Base-by-base conservation (phyloP, 2,329 filamentous ascomycete genomes). In the Penicillium polonicum region DNA sequence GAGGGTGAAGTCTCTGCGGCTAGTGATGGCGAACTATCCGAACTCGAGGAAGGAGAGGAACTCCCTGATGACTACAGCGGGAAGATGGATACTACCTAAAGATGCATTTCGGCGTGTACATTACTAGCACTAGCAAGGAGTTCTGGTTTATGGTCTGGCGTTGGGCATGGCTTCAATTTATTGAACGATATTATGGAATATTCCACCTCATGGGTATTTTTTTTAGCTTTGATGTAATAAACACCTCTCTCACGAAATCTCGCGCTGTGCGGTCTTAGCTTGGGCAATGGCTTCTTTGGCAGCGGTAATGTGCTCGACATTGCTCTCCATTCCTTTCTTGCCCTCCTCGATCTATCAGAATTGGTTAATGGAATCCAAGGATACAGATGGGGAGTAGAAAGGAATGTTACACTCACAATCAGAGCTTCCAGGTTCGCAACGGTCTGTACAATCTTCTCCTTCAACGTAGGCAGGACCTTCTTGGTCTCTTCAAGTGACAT, bases 401-500 rank as follows among this genome's bases (percentile, higher is more conserved):
- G 10, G 21, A 19, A 45, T 21, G 44, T 33, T 33, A 66, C 80
- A 84, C 84, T 78, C 66, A 92, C 90, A 66, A 97, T 80, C 73
- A 91, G 82, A 65, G 88, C 84, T 76, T 95, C 86, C 48, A 97
- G 80, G 70, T 87, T 90, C 57, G 83, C 80, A 41, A 92, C 79
- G 1, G 91, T 88, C 55, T 88, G 85, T 45, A 76, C 77, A 66
- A 97, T 91, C 69, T 90, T 88, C 69, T 84, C 74, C 67, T 83
- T 84, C 64, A 97, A 77, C 2, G 85, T 85, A 2, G 82, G 88
- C 67, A 97, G 89, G 29, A 97, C 85, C 55, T 87, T 89, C 72
- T 89, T 89, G 9, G 94, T 97, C 78, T 99, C 90, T 64, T 92
- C 86, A n/a, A 92, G 79, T 23, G 90, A 92, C 79, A 85, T 84